Evolutionary conservation across 306 rosid species (phyloP).

Genomic region (Rosa persica): DNA sequence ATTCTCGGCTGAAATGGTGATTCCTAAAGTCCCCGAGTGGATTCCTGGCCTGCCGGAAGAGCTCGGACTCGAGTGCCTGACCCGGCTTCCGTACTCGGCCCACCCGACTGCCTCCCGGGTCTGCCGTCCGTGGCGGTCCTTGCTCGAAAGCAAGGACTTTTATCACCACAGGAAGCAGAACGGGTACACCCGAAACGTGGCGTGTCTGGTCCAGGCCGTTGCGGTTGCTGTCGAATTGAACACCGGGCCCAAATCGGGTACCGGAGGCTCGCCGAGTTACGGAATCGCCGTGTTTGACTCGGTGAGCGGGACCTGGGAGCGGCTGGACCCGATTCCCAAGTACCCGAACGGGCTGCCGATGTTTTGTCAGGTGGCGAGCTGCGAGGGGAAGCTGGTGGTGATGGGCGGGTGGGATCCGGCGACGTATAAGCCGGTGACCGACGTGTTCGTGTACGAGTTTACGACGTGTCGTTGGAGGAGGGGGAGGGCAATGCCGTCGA

Average conservation of each 20-base stretch:
- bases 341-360: constrained; percentile 48
- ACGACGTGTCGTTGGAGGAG: constrained; percentile 30
- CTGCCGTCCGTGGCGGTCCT: constrained; percentile 38
- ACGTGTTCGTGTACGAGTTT: constrained; percentile 56
- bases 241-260: constrained; percentile 14
- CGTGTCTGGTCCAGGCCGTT: constrained; percentile 45
- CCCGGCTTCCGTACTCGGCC: constrained; percentile 34
- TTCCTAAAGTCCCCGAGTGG: constrained; percentile 21
- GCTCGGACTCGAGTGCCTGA: constrained; percentile 51
- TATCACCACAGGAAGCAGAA: constrained; percentile 26
- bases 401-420: constrained; percentile 66
- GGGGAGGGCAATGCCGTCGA: constrained; percentile 44
- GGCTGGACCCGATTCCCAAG: constrained; percentile 42
- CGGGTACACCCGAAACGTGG: constrained; percentile 38
- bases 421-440: constrained; percentile 41
- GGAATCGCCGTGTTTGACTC: constrained; percentile 47
- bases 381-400: constrained; percentile 47
- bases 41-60: constrained; percentile 52
- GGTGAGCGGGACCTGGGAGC: constrained; percentile 30
- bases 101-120: constrained; percentile 48
- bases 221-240: neutral
- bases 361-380: constrained; percentile 49
- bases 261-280: constrained; percentile 16
- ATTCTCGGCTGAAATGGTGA: neutral
- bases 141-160: constrained; percentile 37